Evolutionary conservation across 2,329 filamentous ascomycete species (phyloP).

Genomic region (Hypocrella siamensis): DNA sequence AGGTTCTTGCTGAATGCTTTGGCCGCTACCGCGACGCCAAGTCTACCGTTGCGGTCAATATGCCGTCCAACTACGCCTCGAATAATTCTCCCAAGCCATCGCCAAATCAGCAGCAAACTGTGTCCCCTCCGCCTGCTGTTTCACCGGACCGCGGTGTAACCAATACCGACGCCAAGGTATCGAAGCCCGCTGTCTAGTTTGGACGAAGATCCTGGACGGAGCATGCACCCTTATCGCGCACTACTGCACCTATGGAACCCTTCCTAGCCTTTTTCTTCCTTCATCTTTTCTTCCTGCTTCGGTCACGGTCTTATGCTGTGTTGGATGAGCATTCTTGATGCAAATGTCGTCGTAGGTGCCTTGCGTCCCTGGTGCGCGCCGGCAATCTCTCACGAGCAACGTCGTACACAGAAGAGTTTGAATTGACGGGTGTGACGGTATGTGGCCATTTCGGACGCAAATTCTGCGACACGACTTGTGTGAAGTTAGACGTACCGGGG

Average conservation of each 20-base stretch:
- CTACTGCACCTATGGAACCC: not conserved
- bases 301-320: too few relatives aligned
- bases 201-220: not conserved
- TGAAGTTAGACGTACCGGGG: too few relatives aligned
- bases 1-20: conserved; percentile 31
- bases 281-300: not conserved
- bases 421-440: too few relatives aligned
- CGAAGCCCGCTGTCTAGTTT: too few relatives aligned
- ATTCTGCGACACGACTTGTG: too few relatives aligned
- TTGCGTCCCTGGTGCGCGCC: too few relatives aligned
- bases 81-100: conserved; percentile 7
- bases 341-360: too few relatives aligned
- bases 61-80: conserved; percentile 25
- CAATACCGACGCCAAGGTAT: not conserved
- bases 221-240: not conserved
- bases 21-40: conserved; percentile 28
- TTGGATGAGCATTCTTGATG: too few relatives aligned
- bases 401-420: too few relatives aligned
- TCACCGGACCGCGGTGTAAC: not conserved
- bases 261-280: not conserved
- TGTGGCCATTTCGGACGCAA: too few relatives aligned
- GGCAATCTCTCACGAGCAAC: too few relatives aligned
- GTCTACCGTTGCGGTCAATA: conserved; percentile 29
- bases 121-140: not conserved
- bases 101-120: conserved; percentile 2